A percentile compares a stretch with the other conserved stretches of the same genome.
phyloP scores from a whole-genome alignment of 495 filamentous ascomycete species.

The Podospora sp. region DNA sequence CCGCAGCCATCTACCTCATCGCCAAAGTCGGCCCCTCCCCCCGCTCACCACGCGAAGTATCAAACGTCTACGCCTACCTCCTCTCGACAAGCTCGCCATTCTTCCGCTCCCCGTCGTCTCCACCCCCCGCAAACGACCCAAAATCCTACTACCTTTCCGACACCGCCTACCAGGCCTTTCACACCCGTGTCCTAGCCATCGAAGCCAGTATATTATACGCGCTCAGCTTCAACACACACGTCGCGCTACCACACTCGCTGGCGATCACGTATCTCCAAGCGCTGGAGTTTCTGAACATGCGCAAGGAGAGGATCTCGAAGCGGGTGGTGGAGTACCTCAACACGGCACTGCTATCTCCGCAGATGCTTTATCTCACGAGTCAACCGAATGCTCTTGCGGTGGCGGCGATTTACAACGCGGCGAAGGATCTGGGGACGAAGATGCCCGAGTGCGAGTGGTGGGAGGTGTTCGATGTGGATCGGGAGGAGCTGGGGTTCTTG shows the following conservation, averaged over 20 bases:
- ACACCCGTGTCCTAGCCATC: conserved; percentile 62
- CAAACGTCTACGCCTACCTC: conserved; percentile 84
- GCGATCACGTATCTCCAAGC: conserved; percentile 92
- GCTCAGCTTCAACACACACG: conserved; percentile 80
- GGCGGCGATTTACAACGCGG: conserved; percentile 84
- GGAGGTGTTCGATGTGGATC: conserved; percentile 97
- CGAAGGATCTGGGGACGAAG: conserved; percentile 74
- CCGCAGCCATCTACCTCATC: conserved; percentile 77
- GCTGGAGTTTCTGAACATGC: conserved; percentile 59
- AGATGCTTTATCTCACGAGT: conserved; percentile 87
- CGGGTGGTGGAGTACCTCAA: conserved; percentile 78
- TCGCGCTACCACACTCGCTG: conserved; percentile 82
- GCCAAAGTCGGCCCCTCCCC: conserved; percentile 83
- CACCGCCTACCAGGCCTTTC: conserved; percentile 63
- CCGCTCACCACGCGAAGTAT: conserved; percentile 72
- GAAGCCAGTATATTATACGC: conserved; percentile 76
- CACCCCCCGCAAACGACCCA: conserved; percentile 46
- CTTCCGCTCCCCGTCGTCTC: conserved; percentile 48
- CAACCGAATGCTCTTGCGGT: conserved; percentile 85
- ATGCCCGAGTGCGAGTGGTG: conserved; percentile 88
- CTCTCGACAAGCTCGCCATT: conserved; percentile 67
- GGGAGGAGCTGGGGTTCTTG: conserved; percentile 92
- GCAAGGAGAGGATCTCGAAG: conserved; percentile 54
- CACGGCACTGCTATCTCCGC: conserved; percentile 78
- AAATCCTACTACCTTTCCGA: conserved; percentile 75